phyloP scores from a whole-genome alignment of 768 basidiomycete genomes.

The Inosperma sp. region DNA sequence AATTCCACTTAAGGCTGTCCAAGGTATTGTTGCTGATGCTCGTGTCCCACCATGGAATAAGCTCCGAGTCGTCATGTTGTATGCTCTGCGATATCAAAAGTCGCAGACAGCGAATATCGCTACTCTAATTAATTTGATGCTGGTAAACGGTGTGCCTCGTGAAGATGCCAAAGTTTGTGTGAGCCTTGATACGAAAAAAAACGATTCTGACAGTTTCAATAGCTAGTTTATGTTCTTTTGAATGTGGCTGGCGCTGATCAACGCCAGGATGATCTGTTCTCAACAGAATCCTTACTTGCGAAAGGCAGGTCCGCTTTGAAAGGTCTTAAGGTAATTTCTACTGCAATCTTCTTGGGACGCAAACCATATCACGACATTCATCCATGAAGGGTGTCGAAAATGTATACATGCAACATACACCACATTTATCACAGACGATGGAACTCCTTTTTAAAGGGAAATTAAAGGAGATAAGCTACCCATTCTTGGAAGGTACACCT shows the following conservation, averaged over 20 bases:
- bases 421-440: slow-evolving; percentile 87
- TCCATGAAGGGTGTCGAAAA: slow-evolving; percentile 89
- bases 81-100: slow-evolving; percentile 93
- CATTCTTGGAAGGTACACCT: slow-evolving; percentile 70
- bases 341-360: background rate
- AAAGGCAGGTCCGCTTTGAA: slow-evolving; percentile 93
- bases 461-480: slow-evolving; percentile 83
- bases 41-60: slow-evolving; percentile 75
- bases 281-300: slow-evolving; percentile 89
- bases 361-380: background rate
- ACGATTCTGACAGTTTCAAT: slow-evolving; percentile 14
- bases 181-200: slow-evolving; percentile 9
- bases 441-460: slow-evolving; percentile 85
- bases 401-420: slow-evolving; percentile 96
- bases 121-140: slow-evolving; percentile 65
- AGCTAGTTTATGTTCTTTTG: slow-evolving; percentile 91
- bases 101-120: slow-evolving; percentile 77
- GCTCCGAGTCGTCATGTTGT: slow-evolving; percentile 85
- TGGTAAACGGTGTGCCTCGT: slow-evolving; percentile 68
- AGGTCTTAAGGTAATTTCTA: slow-evolving; percentile 72
- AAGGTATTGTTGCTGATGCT: slow-evolving; percentile 66
- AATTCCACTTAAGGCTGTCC: slow-evolving; percentile 58
- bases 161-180: slow-evolving; percentile 68
- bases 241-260: slow-evolving; percentile 95
- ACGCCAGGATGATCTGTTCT: slow-evolving; percentile 95